Base-by-base conservation (phyloP, 208 protist species). In the Wallacemonas sp. region DNA sequence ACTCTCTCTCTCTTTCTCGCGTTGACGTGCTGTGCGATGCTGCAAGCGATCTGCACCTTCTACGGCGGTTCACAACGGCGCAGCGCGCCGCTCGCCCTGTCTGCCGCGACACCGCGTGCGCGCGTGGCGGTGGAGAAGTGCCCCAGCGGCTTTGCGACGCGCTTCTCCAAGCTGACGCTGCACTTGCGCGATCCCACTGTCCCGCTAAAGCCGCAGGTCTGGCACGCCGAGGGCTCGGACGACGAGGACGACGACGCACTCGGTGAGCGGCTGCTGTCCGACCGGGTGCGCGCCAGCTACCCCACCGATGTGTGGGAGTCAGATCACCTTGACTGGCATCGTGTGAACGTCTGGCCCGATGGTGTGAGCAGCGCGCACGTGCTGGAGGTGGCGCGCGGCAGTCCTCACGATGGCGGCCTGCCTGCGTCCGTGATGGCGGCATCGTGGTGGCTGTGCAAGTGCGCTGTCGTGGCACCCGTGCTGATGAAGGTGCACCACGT, bases 361-460 rank as follows among this genome's bases (percentile, higher is more conserved):
- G 30, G 32, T 2, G 12, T 58, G 6, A 0, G 9, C 52, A 12
- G 16, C n/a, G 52, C 52, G n/a, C 52, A 58, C 14, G 17, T 58
- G 6, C 29, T 58, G 0, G n/a, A 8, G 6, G 32, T 58, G 34
- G 29, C 34, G 2, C 52, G 21, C 26, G 52, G 52, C 0, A 21
- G 19, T 17, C 30, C 24, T 0, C 29, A 39, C n/a, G 29, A 16
- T 21, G 36, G 52, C 26, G 52, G n/a, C 12, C 26, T 58, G 26
- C 32, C 52, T 17, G 30, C 30, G 16, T 33, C 52, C 2, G 9
- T 58, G n/a, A 3, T 58, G 30, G 52, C 52, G 30, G 52, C 52
- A 23, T 58, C 52, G 30, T 58, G 52, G 52, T 58, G 52, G 52
- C 32, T 58, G n/a, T 33, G 52, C 30, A 58, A 58, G 52, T 58